Evolutionary conservation across 2,329 filamentous ascomycete genomes (phyloP).

Genomic region (Dactylellina parvicollis): DNA sequence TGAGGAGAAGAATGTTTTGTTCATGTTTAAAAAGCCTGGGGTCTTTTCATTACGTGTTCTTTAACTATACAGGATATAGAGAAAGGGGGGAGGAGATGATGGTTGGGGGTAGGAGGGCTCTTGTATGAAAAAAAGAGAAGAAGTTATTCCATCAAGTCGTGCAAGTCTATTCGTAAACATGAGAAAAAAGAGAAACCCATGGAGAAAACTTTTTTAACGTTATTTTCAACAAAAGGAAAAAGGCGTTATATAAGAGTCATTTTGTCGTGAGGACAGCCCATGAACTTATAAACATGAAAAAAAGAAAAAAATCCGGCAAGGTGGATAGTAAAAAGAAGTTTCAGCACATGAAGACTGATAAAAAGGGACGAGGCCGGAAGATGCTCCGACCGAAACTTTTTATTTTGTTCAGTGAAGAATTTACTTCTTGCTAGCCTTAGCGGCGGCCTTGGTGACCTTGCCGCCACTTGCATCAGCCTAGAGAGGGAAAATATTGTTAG

Average conservation of each 20-base stretch:
- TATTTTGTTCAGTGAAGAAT: conserved; percentile 41
- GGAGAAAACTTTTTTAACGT: conserved; percentile 41
- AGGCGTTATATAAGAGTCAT: conserved; percentile 19
- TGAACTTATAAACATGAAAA: conserved; percentile 52
- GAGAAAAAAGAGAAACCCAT: conserved; percentile 41
- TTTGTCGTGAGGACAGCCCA: conserved; percentile 20
- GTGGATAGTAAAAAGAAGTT: conserved; percentile 10
- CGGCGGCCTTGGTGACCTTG: conserved; percentile 62
- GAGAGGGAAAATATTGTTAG: conserved; percentile 1
- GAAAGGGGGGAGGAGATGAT: conserved; percentile 4
- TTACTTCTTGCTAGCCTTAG: conserved; percentile 62
- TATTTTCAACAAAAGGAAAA: conserved; percentile 40
- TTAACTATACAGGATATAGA: conserved; percentile 49
- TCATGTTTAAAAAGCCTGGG: conserved; percentile 47
- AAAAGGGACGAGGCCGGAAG: conserved; percentile 26
- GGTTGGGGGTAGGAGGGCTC: not conserved
- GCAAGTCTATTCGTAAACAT: conserved; percentile 52
- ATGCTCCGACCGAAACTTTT: conserved; percentile 33
- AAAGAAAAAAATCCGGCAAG: conserved; percentile 16
- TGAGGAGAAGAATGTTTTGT: not conserved
- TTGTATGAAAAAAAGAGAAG: no score
- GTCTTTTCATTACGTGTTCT: conserved; percentile 42
- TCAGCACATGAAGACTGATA: conserved; percentile 33
- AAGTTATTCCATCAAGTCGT: conserved; percentile 51
- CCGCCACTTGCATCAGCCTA: conserved; percentile 59